Evolutionary conservation across 2,329 filamentous ascomycete species (phyloP), one percentile per base, ranked within the genome.

Genomic region (Pseudocercospora eumusae): DNA sequence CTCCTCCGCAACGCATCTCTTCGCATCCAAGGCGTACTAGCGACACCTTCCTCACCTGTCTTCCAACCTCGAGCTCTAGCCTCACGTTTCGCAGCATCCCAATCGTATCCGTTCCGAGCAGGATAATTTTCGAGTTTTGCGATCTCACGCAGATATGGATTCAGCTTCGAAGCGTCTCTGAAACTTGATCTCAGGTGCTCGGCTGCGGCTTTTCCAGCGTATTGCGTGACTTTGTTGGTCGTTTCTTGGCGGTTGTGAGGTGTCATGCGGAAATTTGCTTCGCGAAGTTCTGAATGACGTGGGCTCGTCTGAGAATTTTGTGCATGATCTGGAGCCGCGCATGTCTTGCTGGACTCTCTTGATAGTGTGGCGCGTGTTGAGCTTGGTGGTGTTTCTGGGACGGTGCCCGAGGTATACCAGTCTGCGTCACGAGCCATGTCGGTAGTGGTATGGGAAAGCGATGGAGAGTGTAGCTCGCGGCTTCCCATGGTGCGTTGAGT

Each of bases 121-220:
- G 31, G 45, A 28, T 52, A 28, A 11, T 47, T 8, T 1, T 23
- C 40, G 3, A 63, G 47, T 23, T 60, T 63, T 7, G 54, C 53
- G 53, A 63, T 63, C 18, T 63, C 61, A 0, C 45, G 53, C 9
- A 63, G 31, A 13, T 45, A 60, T 1, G 58, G 54, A n/a, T 63
- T 63, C 1, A 59, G 31, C 1, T 21, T 31, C 0, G 18, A 27
- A 0, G 42, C 52, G 10, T 28, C 50, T n/a, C 28, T 49, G 28
- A 59, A 25, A 8, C 28, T 42, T 7, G 33, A 9, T n/a, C 4
- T 9, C 13, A 53, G 18, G 1, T 54, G 23, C 0, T 52, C 42
- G 8, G 6, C 25, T n/a, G 60, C 60, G 11, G 44, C 56, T n/a
- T 31, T 9, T 3, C 50, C 60, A 2, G 60, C 47, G 9, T 50